These are phyloP conservation scores for Tylopilus intermedius DNA, from an alignment of 768 basidiomycete species.

Conservation along the genomic window DNA sequence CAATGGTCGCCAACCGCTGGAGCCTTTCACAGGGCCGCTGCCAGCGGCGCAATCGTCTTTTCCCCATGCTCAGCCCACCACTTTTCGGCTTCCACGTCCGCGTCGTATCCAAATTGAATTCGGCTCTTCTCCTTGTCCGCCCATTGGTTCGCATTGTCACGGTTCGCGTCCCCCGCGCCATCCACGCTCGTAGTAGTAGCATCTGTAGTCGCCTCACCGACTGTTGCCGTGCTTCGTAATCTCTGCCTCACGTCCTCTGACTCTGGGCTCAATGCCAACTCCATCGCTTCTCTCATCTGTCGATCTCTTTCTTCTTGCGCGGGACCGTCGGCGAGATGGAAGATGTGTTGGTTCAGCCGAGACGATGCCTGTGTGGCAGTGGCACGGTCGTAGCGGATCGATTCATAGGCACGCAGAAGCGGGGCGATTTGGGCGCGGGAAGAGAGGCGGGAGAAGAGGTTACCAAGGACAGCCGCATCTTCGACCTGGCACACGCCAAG, in stretches of 20 bases:
- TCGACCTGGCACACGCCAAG: conserved; percentile 26
- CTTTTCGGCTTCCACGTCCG: conserved; percentile 43
- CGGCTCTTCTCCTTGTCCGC: conserved; percentile 48
- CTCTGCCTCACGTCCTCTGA: conserved; percentile 5
- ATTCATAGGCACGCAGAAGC: conserved; percentile 49
- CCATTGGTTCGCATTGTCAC: conserved; percentile 51
- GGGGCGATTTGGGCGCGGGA: conserved; percentile 37
- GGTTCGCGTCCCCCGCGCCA: background rate
- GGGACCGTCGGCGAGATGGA: conserved; percentile 53
- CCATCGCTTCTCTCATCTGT: conserved; percentile 48
- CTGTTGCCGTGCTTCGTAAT: conserved; percentile 13
- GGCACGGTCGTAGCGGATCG: conserved; percentile 47
- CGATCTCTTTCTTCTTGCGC: conserved; percentile 48
- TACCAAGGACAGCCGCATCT: conserved; percentile 39
- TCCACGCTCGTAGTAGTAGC: background rate
- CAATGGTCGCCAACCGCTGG: no score
- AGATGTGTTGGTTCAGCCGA: conserved; percentile 47
- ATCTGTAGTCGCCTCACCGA: background rate
- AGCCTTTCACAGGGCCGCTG: conserved; percentile 6
- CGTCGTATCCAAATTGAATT: conserved; percentile 50
- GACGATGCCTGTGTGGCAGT: conserved; percentile 46
- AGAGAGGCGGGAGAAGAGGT: conserved; percentile 46
- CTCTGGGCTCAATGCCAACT: conserved; percentile 29
- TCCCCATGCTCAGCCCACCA: conserved; percentile 43
- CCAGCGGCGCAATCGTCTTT: conserved; percentile 10